Conservation (phyloP, 2,329 filamentous ascomycete species). For the Dactylellina drechsleri region DNA sequence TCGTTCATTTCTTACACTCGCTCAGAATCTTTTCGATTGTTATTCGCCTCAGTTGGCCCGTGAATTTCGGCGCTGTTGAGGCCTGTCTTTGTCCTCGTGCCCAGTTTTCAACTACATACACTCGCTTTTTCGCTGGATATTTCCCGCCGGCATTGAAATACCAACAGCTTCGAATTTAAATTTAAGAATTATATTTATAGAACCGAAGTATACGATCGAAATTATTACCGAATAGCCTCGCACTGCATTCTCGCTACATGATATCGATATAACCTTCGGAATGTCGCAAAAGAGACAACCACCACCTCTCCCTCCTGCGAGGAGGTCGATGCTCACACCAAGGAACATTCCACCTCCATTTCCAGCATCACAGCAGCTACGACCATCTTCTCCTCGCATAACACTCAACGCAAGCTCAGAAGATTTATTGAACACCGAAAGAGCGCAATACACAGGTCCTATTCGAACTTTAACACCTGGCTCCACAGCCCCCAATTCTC, state of each 20-base stretch:
- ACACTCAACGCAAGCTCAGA: constrained; percentile 50
- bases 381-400: constrained; percentile 41
- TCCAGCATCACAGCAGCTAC: constrained; percentile 35
- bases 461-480: constrained; percentile 47
- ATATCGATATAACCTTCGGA: constrained; percentile 34
- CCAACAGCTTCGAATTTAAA: constrained; percentile 1
- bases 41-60: constrained; percentile 4
- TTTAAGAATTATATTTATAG: background rate
- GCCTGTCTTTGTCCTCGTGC: constrained; percentile 6
- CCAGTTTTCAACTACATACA: constrained; percentile 24
- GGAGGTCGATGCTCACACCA: constrained; percentile 33
- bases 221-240: background rate
- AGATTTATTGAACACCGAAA: constrained; percentile 29
- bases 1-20: constrained; percentile 31
- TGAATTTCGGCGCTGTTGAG: constrained; percentile 10
- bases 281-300: constrained; percentile 44
- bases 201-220: background rate
- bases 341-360: constrained; percentile 43
- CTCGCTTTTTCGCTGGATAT: constrained; percentile 14
- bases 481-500: constrained; percentile 44
- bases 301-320: constrained; percentile 47
- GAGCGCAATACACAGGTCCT: constrained; percentile 44
- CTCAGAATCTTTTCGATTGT: constrained; percentile 10
- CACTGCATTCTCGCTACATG: constrained; percentile 22
- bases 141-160: constrained; percentile 1